Evolutionary conservation across 2,329 filamentous ascomycete species (phyloP).

Genomic region (Colletotrichum simmondsii): DNA sequence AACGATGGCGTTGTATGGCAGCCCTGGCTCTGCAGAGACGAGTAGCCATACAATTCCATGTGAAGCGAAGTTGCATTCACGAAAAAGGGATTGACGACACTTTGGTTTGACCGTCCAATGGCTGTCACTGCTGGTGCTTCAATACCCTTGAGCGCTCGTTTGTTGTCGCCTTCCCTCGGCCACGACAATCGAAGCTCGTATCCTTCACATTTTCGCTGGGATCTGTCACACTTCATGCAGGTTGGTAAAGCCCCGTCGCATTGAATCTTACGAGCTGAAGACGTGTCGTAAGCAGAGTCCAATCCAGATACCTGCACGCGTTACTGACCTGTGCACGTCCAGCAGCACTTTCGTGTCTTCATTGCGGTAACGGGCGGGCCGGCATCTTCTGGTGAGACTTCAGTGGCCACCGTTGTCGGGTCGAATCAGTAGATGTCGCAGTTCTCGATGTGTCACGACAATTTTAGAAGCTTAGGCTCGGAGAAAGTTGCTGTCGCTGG

Average conservation of each 20-base stretch:
- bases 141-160: not conserved
- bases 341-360: constrained; percentile 14
- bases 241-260: not conserved
- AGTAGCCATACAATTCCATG: constrained; percentile 8
- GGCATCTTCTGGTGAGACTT: not conserved
- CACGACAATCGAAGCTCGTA: constrained; percentile 11
- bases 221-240: not conserved
- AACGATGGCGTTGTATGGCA: not conserved
- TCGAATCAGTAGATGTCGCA: not conserved
- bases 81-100: not conserved
- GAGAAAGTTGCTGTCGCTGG: constrained; percentile 12
- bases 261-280: constrained; percentile 7
- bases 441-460: not conserved
- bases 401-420: not conserved
- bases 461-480: not conserved
- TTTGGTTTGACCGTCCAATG: rapidly evolving
- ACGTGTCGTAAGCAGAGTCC: not conserved
- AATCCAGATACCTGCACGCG: not conserved
- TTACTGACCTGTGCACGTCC: constrained; percentile 22
- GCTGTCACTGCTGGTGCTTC: not conserved
- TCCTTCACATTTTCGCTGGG: not conserved
- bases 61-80: not conserved
- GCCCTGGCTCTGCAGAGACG: not conserved
- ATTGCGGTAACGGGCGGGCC: not conserved
- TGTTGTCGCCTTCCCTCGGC: constrained; percentile 2